Conservation (phyloP, 1,284 basidiomycete species). For the Boletus nobilissimus region DNA sequence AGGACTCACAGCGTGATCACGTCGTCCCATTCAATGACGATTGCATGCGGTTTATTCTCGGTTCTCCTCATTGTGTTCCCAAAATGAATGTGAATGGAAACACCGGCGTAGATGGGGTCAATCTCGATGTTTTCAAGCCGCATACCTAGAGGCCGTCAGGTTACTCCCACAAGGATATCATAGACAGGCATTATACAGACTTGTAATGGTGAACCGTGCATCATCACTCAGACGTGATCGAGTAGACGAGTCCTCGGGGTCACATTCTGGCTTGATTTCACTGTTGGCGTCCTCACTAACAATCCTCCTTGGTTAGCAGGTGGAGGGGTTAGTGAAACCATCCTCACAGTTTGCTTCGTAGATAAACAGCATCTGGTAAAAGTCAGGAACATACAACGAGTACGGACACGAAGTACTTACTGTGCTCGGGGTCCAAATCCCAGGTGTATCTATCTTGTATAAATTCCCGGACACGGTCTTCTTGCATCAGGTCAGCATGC, state of each 20-base stretch:
- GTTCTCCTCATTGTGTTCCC: not conserved
- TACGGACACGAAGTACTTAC: not conserved
- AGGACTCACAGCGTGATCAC: not conserved
- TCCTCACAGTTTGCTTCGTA: not conserved
- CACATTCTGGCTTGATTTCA: not conserved
- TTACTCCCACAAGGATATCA: not conserved
- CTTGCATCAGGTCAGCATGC: not conserved
- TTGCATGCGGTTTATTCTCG: not conserved
- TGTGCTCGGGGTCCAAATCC: not conserved
- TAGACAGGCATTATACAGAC: not conserved
- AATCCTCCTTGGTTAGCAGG: not conserved
- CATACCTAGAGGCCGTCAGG: not conserved
- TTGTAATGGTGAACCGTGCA: not conserved
- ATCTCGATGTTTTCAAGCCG: not conserved
- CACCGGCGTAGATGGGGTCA: not conserved
- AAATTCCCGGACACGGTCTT: not conserved
- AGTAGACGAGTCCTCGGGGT: not conserved
- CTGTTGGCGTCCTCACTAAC: not conserved
- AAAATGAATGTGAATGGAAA: not conserved
- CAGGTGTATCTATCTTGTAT: not conserved
- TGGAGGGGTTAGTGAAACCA: not conserved
- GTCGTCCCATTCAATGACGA: not conserved
- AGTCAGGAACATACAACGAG: not conserved
- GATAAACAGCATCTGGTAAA: not conserved
- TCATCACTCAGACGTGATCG: not conserved